Evolutionary conservation across 345 rosid genomes (phyloP).

Genomic region (Hibiscus trionum): DNA sequence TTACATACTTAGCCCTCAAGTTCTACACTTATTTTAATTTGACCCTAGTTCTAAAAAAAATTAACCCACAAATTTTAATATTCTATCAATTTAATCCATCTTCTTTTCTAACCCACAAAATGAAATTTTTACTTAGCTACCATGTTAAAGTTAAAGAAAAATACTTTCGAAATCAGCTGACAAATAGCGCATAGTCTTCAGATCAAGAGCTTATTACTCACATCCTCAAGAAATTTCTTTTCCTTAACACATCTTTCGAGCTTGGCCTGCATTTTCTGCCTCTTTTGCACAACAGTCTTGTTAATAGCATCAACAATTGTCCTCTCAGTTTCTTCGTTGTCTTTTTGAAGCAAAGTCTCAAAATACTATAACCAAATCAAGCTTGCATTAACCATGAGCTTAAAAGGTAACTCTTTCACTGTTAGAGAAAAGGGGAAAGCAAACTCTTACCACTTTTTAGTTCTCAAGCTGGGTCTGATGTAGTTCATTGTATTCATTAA

Average conservation of each 20-base stretch:
- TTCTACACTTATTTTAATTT: too few species aligned
- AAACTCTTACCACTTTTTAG: slow-evolving; percentile 63
- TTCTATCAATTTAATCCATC: too few species aligned
- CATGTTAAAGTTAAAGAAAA: not conserved
- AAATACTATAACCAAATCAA: slow-evolving; percentile 43
- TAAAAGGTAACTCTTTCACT: not conserved
- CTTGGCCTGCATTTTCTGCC: slow-evolving; percentile 68
- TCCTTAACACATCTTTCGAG: slow-evolving; percentile 69
- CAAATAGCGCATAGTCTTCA: not conserved
- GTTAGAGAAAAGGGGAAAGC: slow-evolving; percentile 4
- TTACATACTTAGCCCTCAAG: too few species aligned
- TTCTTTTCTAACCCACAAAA: too few species aligned
- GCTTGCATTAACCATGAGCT: not conserved
- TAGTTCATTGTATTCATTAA: slow-evolving; percentile 81
- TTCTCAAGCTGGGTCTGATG: slow-evolving; percentile 82
- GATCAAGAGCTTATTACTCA: slow-evolving; percentile 29
- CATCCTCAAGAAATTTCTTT: slow-evolving; percentile 88
- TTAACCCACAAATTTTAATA: too few species aligned
- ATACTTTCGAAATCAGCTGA: not conserved
- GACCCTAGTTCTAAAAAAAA: too few species aligned
- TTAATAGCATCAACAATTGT: slow-evolving; percentile 60
- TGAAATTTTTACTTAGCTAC: not conserved
- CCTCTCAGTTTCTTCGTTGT: slow-evolving; percentile 72
- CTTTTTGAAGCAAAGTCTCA: slow-evolving; percentile 65
- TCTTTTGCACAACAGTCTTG: slow-evolving; percentile 50